Percentiles rank a stretch among this genome's conserved stretches.
phyloP scores from a whole-genome alignment of 345 rosid species.

The Carallia pectinifolia region DNA sequence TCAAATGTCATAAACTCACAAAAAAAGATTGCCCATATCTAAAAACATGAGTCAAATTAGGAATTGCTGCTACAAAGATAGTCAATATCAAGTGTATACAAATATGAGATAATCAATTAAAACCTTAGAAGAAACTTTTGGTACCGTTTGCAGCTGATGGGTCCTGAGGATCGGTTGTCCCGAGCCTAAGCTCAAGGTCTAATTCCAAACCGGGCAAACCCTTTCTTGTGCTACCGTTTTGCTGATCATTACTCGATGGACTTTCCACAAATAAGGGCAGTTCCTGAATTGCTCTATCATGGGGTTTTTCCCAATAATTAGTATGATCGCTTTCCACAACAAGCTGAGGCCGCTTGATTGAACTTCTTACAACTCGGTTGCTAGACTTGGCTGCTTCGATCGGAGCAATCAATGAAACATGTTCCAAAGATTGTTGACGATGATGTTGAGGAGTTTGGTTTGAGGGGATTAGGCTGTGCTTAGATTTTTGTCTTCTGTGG shows the following conservation, averaged over 20 bases:
- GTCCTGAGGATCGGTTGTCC: slow-evolving; percentile 37
- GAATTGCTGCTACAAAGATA: too few relatives aligned
- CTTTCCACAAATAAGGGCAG: slow-evolving; percentile 33
- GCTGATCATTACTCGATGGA: slow-evolving; percentile 17
- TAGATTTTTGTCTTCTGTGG: slow-evolving; percentile 19
- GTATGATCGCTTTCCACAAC: not conserved
- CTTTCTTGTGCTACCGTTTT: slow-evolving; percentile 11
- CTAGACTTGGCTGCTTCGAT: not conserved
- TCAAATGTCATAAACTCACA: too few relatives aligned
- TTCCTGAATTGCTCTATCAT: slow-evolving; percentile 21
- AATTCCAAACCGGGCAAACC: slow-evolving; percentile 13
- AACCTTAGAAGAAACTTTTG: slow-evolving; percentile 37
- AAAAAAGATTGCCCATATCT: too few relatives aligned
- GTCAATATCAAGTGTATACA: too few relatives aligned
- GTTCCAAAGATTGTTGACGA: slow-evolving; percentile 4
- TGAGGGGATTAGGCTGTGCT: slow-evolving; percentile 43
- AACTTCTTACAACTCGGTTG: not conserved
- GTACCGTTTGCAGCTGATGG: slow-evolving; percentile 32
- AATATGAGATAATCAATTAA: not conserved
- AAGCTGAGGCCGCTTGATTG: slow-evolving; percentile 22
- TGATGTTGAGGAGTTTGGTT: slow-evolving; percentile 3
- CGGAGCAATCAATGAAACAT: slow-evolving; percentile 9
- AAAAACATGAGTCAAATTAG: too few relatives aligned
- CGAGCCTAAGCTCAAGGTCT: slow-evolving; percentile 61
- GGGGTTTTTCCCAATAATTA: not conserved